Evolutionary conservation across 208 protist species (phyloP).

Genomic region (Naegleria lovaniensis): DNA sequence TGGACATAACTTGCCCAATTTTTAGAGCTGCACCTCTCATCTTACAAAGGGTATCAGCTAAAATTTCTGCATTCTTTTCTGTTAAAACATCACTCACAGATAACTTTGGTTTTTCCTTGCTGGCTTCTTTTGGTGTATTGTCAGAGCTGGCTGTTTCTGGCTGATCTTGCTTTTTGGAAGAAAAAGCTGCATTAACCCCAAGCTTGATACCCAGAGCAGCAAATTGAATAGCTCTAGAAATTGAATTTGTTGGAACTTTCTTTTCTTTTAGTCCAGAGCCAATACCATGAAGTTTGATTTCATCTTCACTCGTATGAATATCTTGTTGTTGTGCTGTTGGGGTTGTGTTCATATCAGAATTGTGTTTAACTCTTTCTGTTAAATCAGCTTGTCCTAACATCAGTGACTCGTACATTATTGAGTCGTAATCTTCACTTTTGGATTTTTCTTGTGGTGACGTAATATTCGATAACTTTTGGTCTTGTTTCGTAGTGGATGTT

Average conservation of each 20-base stretch:
- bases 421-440: background rate
- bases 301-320: background rate
- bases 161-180: background rate
- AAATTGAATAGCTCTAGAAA: background rate
- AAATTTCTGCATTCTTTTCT: conserved; percentile 55
- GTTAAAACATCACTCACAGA: conserved; percentile 1
- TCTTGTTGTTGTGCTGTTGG: background rate
- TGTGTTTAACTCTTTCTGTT: no score
- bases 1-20: conserved; percentile 89
- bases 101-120: background rate
- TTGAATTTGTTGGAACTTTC: background rate
- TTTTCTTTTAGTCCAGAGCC: background rate
- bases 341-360: background rate
- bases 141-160: background rate
- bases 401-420: background rate
- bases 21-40: conserved; percentile 88
- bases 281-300: background rate
- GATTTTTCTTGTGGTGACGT: background rate
- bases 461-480: background rate
- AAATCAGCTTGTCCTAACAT: background rate
- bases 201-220: background rate
- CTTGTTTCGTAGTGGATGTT: background rate
- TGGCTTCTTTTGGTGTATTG: background rate
- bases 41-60: conserved; percentile 84
- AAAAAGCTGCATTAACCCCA: background rate